Evolutionary conservation across 2,329 filamentous ascomycete species (phyloP).

Genomic region (Stachybotrys elegans): DNA sequence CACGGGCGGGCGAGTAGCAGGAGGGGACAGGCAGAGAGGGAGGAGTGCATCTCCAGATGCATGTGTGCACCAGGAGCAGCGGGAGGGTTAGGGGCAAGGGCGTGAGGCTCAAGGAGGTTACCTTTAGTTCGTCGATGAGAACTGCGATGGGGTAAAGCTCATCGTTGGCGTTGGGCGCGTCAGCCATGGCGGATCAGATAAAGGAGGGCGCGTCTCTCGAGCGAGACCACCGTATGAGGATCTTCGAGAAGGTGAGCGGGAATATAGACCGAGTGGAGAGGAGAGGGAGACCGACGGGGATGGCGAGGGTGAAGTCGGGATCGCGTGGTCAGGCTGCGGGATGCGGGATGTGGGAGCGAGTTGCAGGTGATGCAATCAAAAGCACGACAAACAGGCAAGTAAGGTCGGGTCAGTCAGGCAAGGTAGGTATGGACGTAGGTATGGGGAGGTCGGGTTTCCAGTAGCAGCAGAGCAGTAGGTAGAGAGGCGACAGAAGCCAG

Average conservation of each 20-base stretch:
- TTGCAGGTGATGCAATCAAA: conserved; percentile 26
- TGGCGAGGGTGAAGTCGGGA: conserved; percentile 9
- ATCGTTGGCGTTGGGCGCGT: conserved; percentile 86
- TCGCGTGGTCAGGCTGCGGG: conserved; percentile 17
- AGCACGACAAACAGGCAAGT: too few species aligned
- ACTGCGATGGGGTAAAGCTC: conserved; percentile 99
- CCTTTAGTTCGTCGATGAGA: conserved; percentile 99
- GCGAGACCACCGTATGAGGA: conserved; percentile 9
- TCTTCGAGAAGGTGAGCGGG: conserved; percentile 12
- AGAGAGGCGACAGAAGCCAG: too few species aligned
- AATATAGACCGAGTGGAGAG: conserved; percentile 14
- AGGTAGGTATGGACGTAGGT: too few species aligned
- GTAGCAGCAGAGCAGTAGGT: too few species aligned
- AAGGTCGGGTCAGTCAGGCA: too few species aligned
- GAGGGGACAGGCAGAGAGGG: too few species aligned
- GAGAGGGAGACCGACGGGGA: conserved; percentile 18
- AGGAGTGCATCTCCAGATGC: too few species aligned
- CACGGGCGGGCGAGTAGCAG: conserved; percentile 9
- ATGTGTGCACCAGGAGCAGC: too few species aligned
- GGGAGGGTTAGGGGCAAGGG: too few species aligned
- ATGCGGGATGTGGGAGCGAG: too few species aligned
- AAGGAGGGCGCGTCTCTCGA: conserved; percentile 25
- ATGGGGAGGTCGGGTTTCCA: too few species aligned
- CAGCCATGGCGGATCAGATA: conserved; percentile 67
- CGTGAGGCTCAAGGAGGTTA: too few species aligned